Evolutionary conservation across 495 filamentous ascomycete species (phyloP).

Genomic region (Tetracladium setigerum): DNA sequence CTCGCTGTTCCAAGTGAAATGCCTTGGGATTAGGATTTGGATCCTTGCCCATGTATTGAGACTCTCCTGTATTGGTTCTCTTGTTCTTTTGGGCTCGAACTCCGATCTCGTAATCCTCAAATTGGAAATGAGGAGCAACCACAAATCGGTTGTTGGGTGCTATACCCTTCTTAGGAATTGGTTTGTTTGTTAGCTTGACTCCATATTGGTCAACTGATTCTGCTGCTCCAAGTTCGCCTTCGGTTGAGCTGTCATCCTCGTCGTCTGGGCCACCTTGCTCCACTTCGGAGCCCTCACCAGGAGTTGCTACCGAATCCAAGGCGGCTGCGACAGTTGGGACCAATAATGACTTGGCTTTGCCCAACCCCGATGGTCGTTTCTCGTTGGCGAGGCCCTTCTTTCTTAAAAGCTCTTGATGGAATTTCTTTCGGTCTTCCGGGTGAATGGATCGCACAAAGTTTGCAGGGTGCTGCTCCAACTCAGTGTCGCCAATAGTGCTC

Average conservation of each 20-base stretch:
- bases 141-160: slow-evolving; percentile 12
- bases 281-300: slow-evolving; percentile 1
- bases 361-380: too few species aligned
- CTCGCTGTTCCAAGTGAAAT: slow-evolving; percentile 13
- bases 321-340: too few species aligned
- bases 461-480: slow-evolving; percentile 10
- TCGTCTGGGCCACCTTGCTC: background rate
- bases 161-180: slow-evolving; percentile 1
- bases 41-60: slow-evolving; percentile 3
- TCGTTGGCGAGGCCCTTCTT: too few species aligned
- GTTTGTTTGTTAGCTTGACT: slow-evolving; percentile 10
- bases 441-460: background rate
- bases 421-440: too few species aligned
- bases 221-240: slow-evolving; percentile 5
- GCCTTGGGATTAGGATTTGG: slow-evolving; percentile 11
- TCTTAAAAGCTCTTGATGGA: too few species aligned
- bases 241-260: background rate
- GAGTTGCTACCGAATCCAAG: background rate
- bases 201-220: slow-evolving; percentile 8
- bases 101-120: slow-evolving; percentile 19
- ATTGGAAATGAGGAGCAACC: slow-evolving; percentile 3
- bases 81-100: slow-evolving; percentile 8
- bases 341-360: too few species aligned
- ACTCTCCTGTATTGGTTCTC: slow-evolving; percentile 2
- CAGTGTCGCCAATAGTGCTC: too few species aligned